Conservation (phyloP, 148 eudicot genomes). For the Amaranthus hypochondriacus region DNA sequence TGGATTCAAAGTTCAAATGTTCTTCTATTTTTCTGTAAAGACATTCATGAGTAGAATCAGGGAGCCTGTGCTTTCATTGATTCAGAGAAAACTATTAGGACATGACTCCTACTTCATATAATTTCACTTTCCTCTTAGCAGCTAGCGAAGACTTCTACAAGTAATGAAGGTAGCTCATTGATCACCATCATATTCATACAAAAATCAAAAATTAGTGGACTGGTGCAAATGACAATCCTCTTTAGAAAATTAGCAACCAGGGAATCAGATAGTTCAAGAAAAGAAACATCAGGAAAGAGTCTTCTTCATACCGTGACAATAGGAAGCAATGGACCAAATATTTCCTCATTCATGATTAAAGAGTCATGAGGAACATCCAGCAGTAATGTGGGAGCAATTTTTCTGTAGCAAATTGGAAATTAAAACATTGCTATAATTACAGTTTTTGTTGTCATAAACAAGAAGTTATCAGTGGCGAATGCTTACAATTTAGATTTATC, state of each 20-base stretch:
- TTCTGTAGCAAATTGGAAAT: slow-evolving; percentile 29
- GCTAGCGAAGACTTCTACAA: too few species aligned
- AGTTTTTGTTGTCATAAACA: not conserved
- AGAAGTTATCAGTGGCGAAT: not conserved
- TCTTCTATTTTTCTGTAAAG: not conserved
- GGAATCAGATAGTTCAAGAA: not conserved
- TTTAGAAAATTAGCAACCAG: not conserved
- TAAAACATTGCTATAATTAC: not conserved
- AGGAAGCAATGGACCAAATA: slow-evolving; percentile 71
- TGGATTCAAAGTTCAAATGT: not conserved
- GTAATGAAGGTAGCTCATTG: too few species aligned
- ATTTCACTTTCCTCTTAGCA: too few species aligned
- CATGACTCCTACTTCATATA: too few species aligned
- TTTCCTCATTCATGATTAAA: slow-evolving; percentile 56
- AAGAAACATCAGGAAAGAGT: not conserved
- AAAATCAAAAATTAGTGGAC: too few species aligned
- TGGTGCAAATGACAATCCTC: too few species aligned
- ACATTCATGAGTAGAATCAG: not conserved
- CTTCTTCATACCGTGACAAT: slow-evolving; percentile 44
- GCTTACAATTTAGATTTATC: slow-evolving; percentile 46
- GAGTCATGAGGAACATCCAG: slow-evolving; percentile 50
- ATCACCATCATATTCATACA: too few species aligned
- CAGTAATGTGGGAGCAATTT: slow-evolving; percentile 55
- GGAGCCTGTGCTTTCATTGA: not conserved
- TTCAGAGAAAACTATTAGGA: not conserved